Conservation (phyloP, 2,329 filamentous ascomycete species). For the Chaetoscypha palmicola region DNA sequence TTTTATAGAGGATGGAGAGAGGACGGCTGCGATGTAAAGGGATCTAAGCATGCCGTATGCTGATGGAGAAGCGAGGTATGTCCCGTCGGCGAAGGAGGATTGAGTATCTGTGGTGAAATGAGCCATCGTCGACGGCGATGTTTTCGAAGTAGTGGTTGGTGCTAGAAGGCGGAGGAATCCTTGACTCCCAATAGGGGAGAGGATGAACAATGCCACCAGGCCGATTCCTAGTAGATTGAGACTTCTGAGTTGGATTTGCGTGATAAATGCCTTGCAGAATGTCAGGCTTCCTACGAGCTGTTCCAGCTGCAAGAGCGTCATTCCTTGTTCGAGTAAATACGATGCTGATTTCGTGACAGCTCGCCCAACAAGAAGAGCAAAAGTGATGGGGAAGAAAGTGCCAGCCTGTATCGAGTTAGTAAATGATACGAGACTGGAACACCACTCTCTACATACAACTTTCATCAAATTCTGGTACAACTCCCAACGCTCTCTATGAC, state of each 20-base stretch:
- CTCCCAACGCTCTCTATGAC: constrained; percentile 3
- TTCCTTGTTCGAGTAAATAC: constrained; percentile 13
- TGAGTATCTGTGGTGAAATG: constrained; percentile 10
- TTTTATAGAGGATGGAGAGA: constrained; percentile 4
- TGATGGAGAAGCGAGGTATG: background rate
- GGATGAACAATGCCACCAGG: constrained; percentile 11
- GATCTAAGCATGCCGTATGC: constrained; percentile 4
- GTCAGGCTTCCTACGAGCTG: constrained; percentile 15
- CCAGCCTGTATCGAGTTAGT: constrained; percentile 6
- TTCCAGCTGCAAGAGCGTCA: constrained; percentile 9
- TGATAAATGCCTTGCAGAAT: constrained; percentile 6
- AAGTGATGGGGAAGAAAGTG: constrained; percentile 13
- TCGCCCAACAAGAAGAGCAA: constrained; percentile 13
- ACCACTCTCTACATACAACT: constrained; percentile 4
- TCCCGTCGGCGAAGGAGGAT: constrained; percentile 4
- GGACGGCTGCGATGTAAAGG: constrained; percentile 6
- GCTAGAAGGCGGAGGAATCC: constrained; percentile 6
- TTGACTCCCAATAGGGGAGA: constrained; percentile 17
- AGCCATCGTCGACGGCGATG: background rate
- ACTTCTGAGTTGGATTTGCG: constrained; percentile 8
- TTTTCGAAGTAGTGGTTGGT: background rate
- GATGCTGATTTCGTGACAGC: constrained; percentile 6
- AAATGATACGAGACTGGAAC: background rate
- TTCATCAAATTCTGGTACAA: constrained; percentile 7
- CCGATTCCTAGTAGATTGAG: constrained; percentile 9